Base-by-base conservation (phyloP, 371 early-diverging fungal species). In the Mortierella polycephala region DNA sequence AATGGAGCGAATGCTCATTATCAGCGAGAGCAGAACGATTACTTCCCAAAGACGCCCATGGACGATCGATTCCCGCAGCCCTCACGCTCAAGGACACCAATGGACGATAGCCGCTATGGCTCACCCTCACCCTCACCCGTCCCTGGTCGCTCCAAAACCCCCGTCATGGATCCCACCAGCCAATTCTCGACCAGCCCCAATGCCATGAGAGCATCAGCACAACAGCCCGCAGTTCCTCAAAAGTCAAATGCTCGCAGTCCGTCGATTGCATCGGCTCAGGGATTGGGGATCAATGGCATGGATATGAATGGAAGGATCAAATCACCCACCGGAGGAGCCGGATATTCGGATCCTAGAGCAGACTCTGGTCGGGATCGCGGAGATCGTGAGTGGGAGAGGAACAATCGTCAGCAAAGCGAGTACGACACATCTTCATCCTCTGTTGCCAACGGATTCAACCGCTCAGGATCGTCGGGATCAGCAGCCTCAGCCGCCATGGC, bases 171-270 rank as follows among this genome's bases (percentile, higher is more conserved):
- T 9, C 20, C 65, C 18, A 20, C 65, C 2, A 57, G 54, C 21
- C 75, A 62, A 10, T 67, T 56, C 57, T 66, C 67, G 9, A 66
- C 71, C 2, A 71, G 67, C 8, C 76, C 71, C 40, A 71, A 50
- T 55, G 59, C 68, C 5, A 60, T 47, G 45, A 39, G 77, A 21
- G 40, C 53, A 44, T 76, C 77, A 30, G 4, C 30, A 16, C 77
- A 74, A 30, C 68, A 67, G 37, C 77, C 77, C 12, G 77, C 77
- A 37, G 11, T 75, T 44, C 76, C 76, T 40, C 66, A 67, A 39
- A 75, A 75, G 42, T 75, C 77, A 12, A 76, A 76, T 60, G 77
- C 77, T 51, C 77, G 77, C n/a, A 64, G 64, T 21, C 77, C 77
- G 7, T 76, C 77, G 18, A 50, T 76, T 47, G 68, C 68, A 21